A percentile compares a stretch with the other conserved stretches of the same genome.
These are phyloP conservation scores for Pythium oligandrum DNA, from an alignment of 352 stramenopile genomes.

Conservation along the genomic window DNA sequence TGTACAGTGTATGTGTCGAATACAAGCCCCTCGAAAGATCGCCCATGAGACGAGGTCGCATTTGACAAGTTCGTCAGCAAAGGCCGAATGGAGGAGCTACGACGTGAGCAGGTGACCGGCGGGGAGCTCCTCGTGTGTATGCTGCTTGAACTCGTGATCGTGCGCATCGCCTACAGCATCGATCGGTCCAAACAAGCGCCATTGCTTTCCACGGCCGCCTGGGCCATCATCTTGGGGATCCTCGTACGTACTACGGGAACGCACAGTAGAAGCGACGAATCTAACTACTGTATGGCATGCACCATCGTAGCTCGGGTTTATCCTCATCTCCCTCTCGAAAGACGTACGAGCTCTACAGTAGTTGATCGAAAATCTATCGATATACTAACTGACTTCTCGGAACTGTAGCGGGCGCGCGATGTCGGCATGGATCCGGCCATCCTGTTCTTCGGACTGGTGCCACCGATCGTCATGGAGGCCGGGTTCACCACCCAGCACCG, in stretches of 20 bases:
- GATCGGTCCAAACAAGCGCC: conserved; percentile 29
- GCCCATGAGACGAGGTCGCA: no score
- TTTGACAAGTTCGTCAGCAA: no score
- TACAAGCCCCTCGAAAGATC: no score
- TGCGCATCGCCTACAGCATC: conserved; percentile 55
- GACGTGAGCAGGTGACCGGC: conserved; percentile 30
- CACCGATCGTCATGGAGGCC: conserved; percentile 58
- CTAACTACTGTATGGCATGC: neutral
- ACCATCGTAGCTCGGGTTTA: conserved; percentile 7
- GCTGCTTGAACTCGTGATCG: conserved; percentile 40
- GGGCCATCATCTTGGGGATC: conserved; percentile 50
- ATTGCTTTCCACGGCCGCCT: conserved; percentile 42
- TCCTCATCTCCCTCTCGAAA: conserved; percentile 15
- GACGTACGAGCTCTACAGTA: conserved; percentile 7
- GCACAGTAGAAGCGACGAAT: no score
- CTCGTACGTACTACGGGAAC: conserved; percentile 12
- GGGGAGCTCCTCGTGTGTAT: conserved; percentile 41
- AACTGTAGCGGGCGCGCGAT: conserved; percentile 18
- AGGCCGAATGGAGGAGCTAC: conserved; percentile 14
- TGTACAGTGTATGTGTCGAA: no score
- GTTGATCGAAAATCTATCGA: neutral
- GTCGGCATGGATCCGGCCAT: conserved; percentile 40
- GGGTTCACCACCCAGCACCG: conserved; percentile 60
- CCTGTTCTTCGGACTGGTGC: conserved; percentile 55
- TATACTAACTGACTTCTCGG: neutral